Evolutionary conservation across 164 flowering plant species (phyloP), one percentile per base, ranked within the genome.

Genomic region (Stephania yunnanensis): DNA sequence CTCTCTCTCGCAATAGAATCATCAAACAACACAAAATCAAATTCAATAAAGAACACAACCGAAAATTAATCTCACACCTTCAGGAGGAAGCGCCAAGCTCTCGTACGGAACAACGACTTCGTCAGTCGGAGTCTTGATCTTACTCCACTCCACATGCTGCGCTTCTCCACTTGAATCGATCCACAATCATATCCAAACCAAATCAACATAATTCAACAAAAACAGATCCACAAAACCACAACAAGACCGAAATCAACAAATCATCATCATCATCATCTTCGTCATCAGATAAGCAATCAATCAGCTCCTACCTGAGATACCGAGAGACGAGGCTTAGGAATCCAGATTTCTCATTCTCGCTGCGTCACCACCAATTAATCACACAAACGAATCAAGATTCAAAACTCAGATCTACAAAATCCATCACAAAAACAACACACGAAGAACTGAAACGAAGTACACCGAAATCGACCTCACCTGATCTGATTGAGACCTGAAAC

Each of bases 111-210:
- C 96, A 48, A 96, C 99, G 2, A 94, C 89, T 64, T 94, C 91
- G 75, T 94, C 97, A 44, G 98, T 96, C 3, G 99, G 99, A 13
- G 99, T 96, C 80, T 94, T 81, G 85, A 96, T 96, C 90, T 94
- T 94, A 71, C 92, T 91, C 99, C 99, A 96, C 31, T 96, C 97
- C 12, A 96, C 84, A 61, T 92, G 86, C 64, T 92, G 88, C 0
- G 94, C 99, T 82, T 96, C 99, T 12, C 99, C 98, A 78, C 99
- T 93, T 74, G 55, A 52, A 69, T 22, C 63, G 30, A 64, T 22
- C 63, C 45, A 65, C 31, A 64, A 10, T 15, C 1, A 31, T 13
- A 70, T 46, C n/a, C 69, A 68, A 31, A 36, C 42, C 42, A 36
- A 36, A 36, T 36, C 42, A 2, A 36, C 4, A 2, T 2, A 36